Evolutionary conservation across 495 filamentous ascomycete genomes (phyloP).

Genomic region (Hypoxylon subgilvum): DNA sequence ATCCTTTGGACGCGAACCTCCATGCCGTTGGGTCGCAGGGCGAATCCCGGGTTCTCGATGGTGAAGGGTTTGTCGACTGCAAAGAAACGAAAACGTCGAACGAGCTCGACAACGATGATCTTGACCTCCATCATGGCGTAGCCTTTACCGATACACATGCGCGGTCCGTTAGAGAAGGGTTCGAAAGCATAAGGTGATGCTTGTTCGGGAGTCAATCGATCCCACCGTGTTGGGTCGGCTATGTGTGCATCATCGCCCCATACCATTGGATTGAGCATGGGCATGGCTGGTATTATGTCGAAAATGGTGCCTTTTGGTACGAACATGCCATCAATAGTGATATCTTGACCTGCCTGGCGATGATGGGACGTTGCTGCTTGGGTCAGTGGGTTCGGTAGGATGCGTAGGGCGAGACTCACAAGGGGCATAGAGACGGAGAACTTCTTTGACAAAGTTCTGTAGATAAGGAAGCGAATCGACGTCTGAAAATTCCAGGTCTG

Average conservation of each 20-base stretch:
- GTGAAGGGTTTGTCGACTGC: not conserved
- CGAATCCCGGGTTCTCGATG: conserved; percentile 26
- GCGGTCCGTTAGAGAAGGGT: conserved; percentile 35
- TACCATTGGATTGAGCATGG: conserved; percentile 5
- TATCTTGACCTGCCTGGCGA: conserved; percentile 28
- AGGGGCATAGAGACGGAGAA: conserved; percentile 43
- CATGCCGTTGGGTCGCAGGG: conserved; percentile 23
- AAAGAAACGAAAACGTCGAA: conserved; percentile 36
- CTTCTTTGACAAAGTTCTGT: conserved; percentile 42
- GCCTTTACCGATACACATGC: conserved; percentile 40
- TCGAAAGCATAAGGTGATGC: conserved; percentile 29
- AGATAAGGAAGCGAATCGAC: conserved; percentile 47
- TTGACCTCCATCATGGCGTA: conserved; percentile 42
- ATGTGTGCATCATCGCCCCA: conserved; percentile 35
- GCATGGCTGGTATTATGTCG: conserved; percentile 22
- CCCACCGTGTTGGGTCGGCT: conserved; percentile 39
- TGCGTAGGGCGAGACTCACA: not conserved
- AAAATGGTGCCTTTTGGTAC: conserved; percentile 35
- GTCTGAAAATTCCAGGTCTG: conserved; percentile 36
- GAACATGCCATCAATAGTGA: conserved; percentile 26
- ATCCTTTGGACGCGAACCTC: conserved; percentile 26
- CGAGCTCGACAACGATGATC: conserved; percentile 34
- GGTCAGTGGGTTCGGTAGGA: not conserved
- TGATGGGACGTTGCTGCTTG: conserved; percentile 15
- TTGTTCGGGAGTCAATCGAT: conserved; percentile 17